Base-by-base conservation (phyloP, 257 asterid genomes). In the Ilex asprella region DNA sequence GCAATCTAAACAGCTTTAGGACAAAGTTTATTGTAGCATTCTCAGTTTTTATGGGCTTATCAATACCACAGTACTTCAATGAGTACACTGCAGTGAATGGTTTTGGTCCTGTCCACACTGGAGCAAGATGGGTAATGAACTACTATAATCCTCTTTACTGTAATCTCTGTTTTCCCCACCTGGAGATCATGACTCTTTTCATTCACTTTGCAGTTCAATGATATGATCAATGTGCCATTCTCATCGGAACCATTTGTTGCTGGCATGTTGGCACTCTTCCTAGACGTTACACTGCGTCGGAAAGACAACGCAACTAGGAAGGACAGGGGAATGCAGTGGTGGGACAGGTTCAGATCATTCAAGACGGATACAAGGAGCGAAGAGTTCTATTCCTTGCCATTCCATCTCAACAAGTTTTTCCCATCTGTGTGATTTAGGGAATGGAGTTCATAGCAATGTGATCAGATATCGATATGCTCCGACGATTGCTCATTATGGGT, bases 311-410 rank as follows among this genome's bases (percentile, higher is more conserved):
- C 84, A 31, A 68, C 81, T 39, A 74, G 84, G 76, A 93, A 85
- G 69, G 97, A 93, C 29, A 82, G 97, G 47, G 99, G 99, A 30
- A 69, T 85, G 96, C 91, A 81, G 5, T 93, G 97, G 97, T 93
- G 97, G 99, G 90, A 81, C 59, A 93, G 70, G 70, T 89, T 89
- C 77, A 65, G 78, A 57, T 85, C 91, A 39, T 87, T 66, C 61
- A 89, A 84, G 73, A 85, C 88, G 0, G 99, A 93, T 65, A 70
- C 90, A 7, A 85, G 97, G 69, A 88, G 92, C 46, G 91, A 86
- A 71, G 99, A 89, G 83, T 87, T 93, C 73, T 93, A 89, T 54
- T 72, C 88, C 61, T 75, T 93, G 70, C 97, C 99, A 62, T 78
- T 79, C 69, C 84, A 84, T 77, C 97, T 93, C 68, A 92, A 89